A percentile compares a stretch with the other conserved stretches of the same genome.
These are phyloP conservation scores for Sphagnum contortum DNA, from an alignment of 225 moss, liverwort and hornwort species.

Conservation along the genomic window DNA sequence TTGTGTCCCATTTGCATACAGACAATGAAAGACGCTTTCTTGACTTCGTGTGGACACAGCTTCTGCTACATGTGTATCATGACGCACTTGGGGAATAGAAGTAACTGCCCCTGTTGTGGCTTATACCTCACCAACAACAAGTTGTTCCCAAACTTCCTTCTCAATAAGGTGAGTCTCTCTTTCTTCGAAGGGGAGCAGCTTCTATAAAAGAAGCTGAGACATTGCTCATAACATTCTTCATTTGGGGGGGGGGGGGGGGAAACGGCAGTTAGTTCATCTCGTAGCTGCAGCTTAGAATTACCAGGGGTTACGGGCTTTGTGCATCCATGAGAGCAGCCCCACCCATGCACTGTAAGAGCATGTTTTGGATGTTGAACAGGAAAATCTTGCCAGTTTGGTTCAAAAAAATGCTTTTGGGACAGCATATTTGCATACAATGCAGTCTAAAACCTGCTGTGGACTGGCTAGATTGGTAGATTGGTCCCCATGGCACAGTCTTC, in stretches of 20 bases:
- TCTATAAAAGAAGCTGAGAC: too few relatives aligned
- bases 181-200: neutral
- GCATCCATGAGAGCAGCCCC: neutral
- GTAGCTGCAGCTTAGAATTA: neutral
- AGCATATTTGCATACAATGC: too few relatives aligned
- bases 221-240: too few relatives aligned
- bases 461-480: too few relatives aligned
- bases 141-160: conserved; percentile 78
- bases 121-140: conserved; percentile 68
- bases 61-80: conserved; percentile 95
- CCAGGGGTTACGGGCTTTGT: neutral
- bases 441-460: too few relatives aligned
- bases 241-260: neutral
- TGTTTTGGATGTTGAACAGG: too few relatives aligned
- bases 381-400: too few relatives aligned
- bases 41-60: conserved; percentile 96
- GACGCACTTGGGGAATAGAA: conserved; percentile 84
- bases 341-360: too few relatives aligned
- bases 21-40: conserved; percentile 92
- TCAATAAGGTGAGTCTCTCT: conserved; percentile 62
- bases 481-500: too few relatives aligned
- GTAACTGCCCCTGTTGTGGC: conserved; percentile 83
- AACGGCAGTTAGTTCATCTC: neutral
- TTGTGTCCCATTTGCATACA: conserved; percentile 96
- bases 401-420: too few relatives aligned